A percentile compares a stretch with the other conserved stretches of the same genome.
phyloP scores from a whole-genome alignment of 83 land plant species.

The Diphasiastrum complanatum region DNA sequence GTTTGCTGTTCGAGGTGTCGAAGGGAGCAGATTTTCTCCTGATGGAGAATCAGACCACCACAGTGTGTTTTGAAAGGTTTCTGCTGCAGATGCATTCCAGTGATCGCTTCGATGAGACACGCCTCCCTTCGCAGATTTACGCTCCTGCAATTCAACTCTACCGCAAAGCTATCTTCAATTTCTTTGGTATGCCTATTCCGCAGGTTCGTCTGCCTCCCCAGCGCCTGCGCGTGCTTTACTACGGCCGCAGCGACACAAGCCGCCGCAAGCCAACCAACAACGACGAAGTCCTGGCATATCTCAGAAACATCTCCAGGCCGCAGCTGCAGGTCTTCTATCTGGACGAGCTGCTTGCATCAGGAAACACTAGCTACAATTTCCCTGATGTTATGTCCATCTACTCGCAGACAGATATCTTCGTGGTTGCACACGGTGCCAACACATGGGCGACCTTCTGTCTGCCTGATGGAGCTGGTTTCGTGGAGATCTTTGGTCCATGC shows the following conservation, averaged over 20 bases:
- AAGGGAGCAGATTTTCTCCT: slow-evolving; percentile 1
- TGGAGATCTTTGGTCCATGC: slow-evolving; percentile 20
- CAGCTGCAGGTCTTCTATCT: slow-evolving; percentile 1
- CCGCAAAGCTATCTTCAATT: slow-evolving; percentile 5
- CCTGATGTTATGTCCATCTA: slow-evolving; percentile 2
- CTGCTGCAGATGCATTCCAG: slow-evolving; percentile 16
- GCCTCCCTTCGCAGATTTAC: slow-evolving; percentile 2
- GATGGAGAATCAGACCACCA: neutral
- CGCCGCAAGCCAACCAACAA: neutral
- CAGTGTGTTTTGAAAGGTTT: slow-evolving; percentile 5
- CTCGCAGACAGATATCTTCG: slow-evolving; percentile 14
- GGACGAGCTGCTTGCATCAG: slow-evolving; percentile 5
- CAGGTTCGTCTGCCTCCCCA: slow-evolving; percentile 12
- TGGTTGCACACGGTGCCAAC: slow-evolving; percentile 8
- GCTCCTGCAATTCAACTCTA: slow-evolving; percentile 1
- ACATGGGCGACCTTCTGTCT: slow-evolving; percentile 11
- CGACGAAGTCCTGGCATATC: slow-evolving; percentile 3
- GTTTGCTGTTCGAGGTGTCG: slow-evolving; percentile 16
- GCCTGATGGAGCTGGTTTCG: slow-evolving; percentile 6
- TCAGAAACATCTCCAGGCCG: neutral
- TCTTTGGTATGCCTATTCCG: slow-evolving; percentile 3
- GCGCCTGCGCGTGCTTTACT: slow-evolving; percentile 13
- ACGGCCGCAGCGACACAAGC: slow-evolving; percentile 9
- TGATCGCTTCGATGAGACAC: slow-evolving; percentile 4
- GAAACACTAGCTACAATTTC: slow-evolving; percentile 7